Evolutionary conservation across 1,284 basidiomycete species (phyloP), one percentile per base, ranked within the genome.

Genomic region (Ustilago cynodontis): DNA sequence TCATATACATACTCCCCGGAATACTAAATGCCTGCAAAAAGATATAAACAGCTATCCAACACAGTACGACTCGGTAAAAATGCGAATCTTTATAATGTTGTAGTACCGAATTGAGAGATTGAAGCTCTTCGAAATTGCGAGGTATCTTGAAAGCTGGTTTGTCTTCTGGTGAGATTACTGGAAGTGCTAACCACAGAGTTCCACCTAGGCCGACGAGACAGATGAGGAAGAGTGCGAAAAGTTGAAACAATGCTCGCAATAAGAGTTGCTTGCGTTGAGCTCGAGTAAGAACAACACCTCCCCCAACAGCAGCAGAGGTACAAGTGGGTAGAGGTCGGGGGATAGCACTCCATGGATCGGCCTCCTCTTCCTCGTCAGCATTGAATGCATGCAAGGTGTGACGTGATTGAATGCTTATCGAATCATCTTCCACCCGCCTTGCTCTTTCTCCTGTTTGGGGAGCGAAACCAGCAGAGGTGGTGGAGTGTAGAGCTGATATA

Each of bases 1-100:
- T 94, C 69, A 99, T 90, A 86, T 99, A 99, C 95, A 98, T 98
- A 24, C 94, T 96, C 0, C 96, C 96, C 0, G 96, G 96, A 6
- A 99, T 90, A 2, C 94, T 95, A 87, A 98, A 99, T 0, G 95
- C 94, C 88, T 99, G 96, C 4, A 98, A 45, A 43, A 98, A 99
- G 77, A 98, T 90, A 87, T 97, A 98, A 1, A 94, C 93, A 66
- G 83, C 65, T 18, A 86, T 55, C 78, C 84, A 88, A 45, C 82
- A 87, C 9, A 85, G 67, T 16, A 88, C 71, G 1, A 88, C 86
- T 9, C 86, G 63, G 28, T 54, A 72, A 56, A 82, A 85, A 56
- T 88, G 80, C 28, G 83, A 72, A 7, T 83, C 69, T 53, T 86
- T 87, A 79, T 88, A 88, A 31, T 87, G 76, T n/a, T 86, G 85